Evolutionary conservation across 805 yeast species (phyloP), one percentile per base, ranked within the genome.

Genomic region (Starmerella cellae): DNA sequence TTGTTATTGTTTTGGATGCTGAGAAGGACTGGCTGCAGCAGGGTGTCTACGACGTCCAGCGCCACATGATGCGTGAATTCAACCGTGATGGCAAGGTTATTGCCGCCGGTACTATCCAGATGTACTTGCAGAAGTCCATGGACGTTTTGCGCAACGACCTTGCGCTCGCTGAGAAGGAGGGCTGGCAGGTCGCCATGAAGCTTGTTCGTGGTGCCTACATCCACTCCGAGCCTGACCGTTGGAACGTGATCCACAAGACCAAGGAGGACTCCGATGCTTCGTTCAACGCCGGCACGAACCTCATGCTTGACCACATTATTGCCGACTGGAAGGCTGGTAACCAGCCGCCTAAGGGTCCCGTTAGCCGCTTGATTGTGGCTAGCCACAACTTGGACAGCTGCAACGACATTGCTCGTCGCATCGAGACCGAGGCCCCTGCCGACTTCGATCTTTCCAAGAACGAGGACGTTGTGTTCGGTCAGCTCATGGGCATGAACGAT

Each of bases 181-280:
- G 72, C 41, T 87, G 87, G 62, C 73, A 80, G 57, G 63, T 85
- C 44, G 95, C 95, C 18, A 67, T 85, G 67, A 87, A 87, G 62
- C 70, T 87, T 42, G 97, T 87, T 16, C 75, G 97, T 62, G 97
- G 97, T 50, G 97, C 97, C 14, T 87, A 87, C 66, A 75, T 87
- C 47, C 95, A 87, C 59, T 75, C 94, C 5, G 97, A 87, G 65
- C 73, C 80, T 28, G 69, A 79, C 49, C 70, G 96, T 56, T 50
- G 57, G 39, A 51, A 61, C 4, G 78, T 82, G 17, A 83, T 87
- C 47, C 88, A 79, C 64, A 66, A 69, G 48, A 72, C 84, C 24
- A 87, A 88, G 63, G 68, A 65, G 39, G 87, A 74, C 47, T 82
- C 96, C n/a, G 97, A 87, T 58, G 53, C 50, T 9, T 75, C 77